Evolutionary conservation across 2,329 filamentous ascomycete genomes (phyloP).

Genomic region (Sphaerostilbella broomeana): DNA sequence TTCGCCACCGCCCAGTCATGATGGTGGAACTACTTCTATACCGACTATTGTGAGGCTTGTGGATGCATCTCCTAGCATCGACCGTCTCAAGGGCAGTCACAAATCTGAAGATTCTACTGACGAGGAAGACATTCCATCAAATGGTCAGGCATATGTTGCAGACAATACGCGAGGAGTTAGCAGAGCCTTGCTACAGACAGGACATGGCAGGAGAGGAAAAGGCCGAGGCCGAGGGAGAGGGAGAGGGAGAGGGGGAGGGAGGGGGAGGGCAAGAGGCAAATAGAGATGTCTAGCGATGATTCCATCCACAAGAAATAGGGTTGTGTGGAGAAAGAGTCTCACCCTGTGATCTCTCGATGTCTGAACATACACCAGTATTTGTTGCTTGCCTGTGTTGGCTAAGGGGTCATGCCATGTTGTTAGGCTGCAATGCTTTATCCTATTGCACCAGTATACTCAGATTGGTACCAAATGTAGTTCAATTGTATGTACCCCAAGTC

Average conservation of each 20-base stretch:
- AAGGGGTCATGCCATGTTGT: too few species aligned
- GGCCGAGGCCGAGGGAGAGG: constrained; percentile 14
- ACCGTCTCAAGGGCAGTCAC: not conserved
- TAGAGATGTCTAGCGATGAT: not conserved
- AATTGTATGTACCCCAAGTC: too few species aligned
- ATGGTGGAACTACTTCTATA: not conserved
- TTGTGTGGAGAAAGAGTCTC: too few species aligned
- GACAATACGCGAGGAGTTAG: not conserved
- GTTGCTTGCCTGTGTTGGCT: too few species aligned
- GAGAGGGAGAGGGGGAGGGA: constrained; percentile 18
- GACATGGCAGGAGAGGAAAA: constrained; percentile 12
- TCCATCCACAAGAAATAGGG: too few species aligned
- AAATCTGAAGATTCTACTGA: constrained; percentile 14
- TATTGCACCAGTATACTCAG: too few species aligned
- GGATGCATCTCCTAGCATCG: constrained; percentile 6
- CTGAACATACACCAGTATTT: too few species aligned
- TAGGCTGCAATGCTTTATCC: too few species aligned
- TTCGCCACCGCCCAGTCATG: not conserved
- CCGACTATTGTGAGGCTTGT: constrained; percentile 16
- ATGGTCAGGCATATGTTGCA: not conserved
- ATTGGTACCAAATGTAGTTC: too few species aligned
- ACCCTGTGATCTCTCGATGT: too few species aligned
- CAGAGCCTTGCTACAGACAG: not conserved
- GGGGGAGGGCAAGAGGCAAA: constrained; percentile 3
- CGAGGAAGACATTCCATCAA: constrained; percentile 19